Base-by-base conservation (phyloP, 1,284 basidiomycete genomes). In the Jaminaea rosea region DNA sequence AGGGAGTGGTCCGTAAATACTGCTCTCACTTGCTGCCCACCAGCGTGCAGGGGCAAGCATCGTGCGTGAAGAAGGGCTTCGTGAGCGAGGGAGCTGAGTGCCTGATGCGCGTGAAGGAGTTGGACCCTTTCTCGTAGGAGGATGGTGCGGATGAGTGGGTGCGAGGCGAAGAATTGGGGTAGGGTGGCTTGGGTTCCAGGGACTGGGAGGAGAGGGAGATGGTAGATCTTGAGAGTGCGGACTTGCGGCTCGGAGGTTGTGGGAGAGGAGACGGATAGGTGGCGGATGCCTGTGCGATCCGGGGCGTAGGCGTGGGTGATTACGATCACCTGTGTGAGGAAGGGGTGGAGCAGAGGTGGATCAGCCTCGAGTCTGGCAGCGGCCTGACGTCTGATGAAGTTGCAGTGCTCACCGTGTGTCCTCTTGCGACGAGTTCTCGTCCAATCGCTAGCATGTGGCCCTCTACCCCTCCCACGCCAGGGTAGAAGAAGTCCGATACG, bases 1-100 rank as follows among this genome's bases (percentile, higher is more conserved):
- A 99, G 77, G 62, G 87, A 90, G 70, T 99, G 94, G 75, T 99
- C 94, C 1, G 94, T 97, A 73, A 98, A 96, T 8, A 94, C 86
- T 0, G 88, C 88, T 11, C 23, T 15, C 19, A 42, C 11, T 7
- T 23, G 19, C 7, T 13, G 19, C 4, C 11, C 39, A 5, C 39
- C 11, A 1, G 52, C 47, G 19, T 86, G 82, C 10, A 92, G 80
- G 0, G 75, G 74, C 47, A 73, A 53, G 13, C 58, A 60, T 52
- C 72, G 72, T 0, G 89, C 83, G 67, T 96, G 90, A 26, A 96
- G 76, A 51, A 97, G 84, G 9, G 83, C 89, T 76, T 99, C 94
- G 67, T 96, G 89, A 0, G 86, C 93, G 46, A 97, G 80, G 0
- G 87, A 84, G 1, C 86, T 88, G 2, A 99, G 80, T 44, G 87